Evolutionary conservation across 352 stramenopile species (phyloP), one percentile per base, ranked within the genome.

Genomic region (Achlya hypogyna): DNA sequence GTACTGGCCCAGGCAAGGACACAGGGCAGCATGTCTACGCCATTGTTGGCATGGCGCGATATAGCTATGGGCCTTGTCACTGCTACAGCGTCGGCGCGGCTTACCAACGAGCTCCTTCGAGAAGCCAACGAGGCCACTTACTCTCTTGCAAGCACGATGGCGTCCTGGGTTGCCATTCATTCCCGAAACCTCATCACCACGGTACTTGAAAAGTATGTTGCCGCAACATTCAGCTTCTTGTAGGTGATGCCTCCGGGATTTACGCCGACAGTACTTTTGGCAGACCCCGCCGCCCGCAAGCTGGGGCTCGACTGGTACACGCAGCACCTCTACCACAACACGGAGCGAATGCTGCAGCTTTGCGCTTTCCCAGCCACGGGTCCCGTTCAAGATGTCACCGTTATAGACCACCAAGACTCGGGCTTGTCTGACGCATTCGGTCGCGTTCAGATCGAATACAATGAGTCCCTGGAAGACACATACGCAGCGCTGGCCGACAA

Each of bases 291-390:
- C 8, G 29, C 56, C 8, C 31, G 56, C 16, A 43, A 29, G 8
- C 43, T 64, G 32, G 56, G 56, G 4, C 34, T 49, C 8, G 56
- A 51, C 34, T 64, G 56, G 56, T 49, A 40, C 28, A 52, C 56
- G 25, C 56, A 52, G 56, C 56, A 64, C 6, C 9, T 64, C 8
- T 64, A 64, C 34, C 56, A 64, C 43, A 64, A 64, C 43, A 52
- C 56, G 8, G 28, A 45, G 8, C 31, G 34, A 5, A 64, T 64
- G 12, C 51, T 67, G 6, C 23, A 54, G 49, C n/a, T n/a, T n/a
- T n/a, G n/a, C n/a, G n/a, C n/a, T n/a, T n/a, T n/a, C n/a, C n/a
- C n/a, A n/a, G n/a, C n/a, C n/a, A n/a, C n/a, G n/a, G n/a, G n/a
- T n/a, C n/a, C n/a, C n/a, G n/a, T n/a, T n/a, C n/a, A n/a, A n/a